Evolutionary conservation across 2,329 filamentous ascomycete genomes (phyloP), one percentile per base, ranked within the genome.

Genomic region (Chrysosporium keratinophilum): DNA sequence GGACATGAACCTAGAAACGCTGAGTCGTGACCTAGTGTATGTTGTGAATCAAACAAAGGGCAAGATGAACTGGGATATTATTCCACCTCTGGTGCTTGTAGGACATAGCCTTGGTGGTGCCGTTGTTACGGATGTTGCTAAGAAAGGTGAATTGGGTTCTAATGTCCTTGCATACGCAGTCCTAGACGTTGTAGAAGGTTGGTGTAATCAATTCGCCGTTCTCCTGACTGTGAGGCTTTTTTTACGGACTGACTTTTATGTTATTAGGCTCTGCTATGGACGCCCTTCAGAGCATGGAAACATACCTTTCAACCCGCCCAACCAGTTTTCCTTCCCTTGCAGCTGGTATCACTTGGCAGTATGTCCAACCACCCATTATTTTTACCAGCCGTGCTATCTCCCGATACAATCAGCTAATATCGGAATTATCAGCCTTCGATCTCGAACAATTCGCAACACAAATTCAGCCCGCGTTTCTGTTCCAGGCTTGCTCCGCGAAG

Each of bases 71-170:
- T 97, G 91, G 91, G 63, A 77, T 0, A 71, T 74, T 3, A 68
- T 93, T 12, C 93, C 93, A 1, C 80, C 85, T 34, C 72, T 91
- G 20, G 73, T 97, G 28, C 79, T 97, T 0, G 82, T 98, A 6
- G 93, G 93, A 28, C 93, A 98, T 71, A 95, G 88, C 39, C 80
- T 97, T 2, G 93, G 93, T 51, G 93, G 93, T 12, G 91, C 91
- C 5, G 87, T 97, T 0, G 82, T 95, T 7, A 94, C 88, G 0
- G 82, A 95, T 63, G 76, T 94, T 54, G 89, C 90, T 11, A 82
- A 79, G 63, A 77, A 77, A 15, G 81, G 81, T 1, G 72, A 76
- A 39, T 72, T 95, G 35, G 87, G 85, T 1, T 68, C 72, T 37
- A 78, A 82, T 23, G 68, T 97, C 1, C 74, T 97, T 14, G 93